These are phyloP conservation scores for Eucalyptus cloeziana DNA, from an alignment of 345 rosid species.

Conservation along the genomic window DNA sequence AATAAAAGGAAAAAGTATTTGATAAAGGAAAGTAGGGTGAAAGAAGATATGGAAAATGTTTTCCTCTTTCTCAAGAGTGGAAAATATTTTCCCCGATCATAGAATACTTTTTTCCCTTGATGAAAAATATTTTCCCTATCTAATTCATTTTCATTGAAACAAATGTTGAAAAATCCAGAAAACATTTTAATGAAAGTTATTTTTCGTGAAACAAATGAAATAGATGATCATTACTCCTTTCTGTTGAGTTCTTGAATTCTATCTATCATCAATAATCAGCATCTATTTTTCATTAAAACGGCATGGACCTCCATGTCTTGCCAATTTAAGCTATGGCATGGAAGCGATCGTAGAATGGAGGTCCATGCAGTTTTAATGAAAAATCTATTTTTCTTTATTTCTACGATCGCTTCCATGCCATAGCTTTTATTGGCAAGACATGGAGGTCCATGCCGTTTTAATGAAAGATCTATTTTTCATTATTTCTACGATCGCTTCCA, in stretches of 20 bases:
- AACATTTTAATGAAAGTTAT: fast-evolving
- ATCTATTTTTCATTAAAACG: not conserved
- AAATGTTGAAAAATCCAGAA: fast-evolving
- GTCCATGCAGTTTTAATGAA: too few species aligned
- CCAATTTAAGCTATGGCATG: not conserved
- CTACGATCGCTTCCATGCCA: not conserved
- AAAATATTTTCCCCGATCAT: too few species aligned
- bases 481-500: not conserved
- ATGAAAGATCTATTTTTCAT: too few species aligned
- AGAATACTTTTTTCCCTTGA: too few species aligned
- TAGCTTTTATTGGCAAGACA: not conserved
- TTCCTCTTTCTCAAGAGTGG: too few species aligned
- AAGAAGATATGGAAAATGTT: too few species aligned
- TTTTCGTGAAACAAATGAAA: fast-evolving
- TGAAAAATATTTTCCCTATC: too few species aligned
- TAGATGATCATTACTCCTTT: not conserved
- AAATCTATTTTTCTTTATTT: too few species aligned
- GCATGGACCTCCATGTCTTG: not conserved
- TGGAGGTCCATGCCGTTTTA: not conserved
- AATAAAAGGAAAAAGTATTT: too few species aligned
- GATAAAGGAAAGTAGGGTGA: too few species aligned
- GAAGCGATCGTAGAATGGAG: not conserved
- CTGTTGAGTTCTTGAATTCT: not conserved
- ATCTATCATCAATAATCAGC: not conserved
- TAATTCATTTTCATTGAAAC: too few species aligned